Evolutionary conservation across 2,329 filamentous ascomycete genomes (phyloP).

Genomic region (Cryoendolithus antarcticus): DNA sequence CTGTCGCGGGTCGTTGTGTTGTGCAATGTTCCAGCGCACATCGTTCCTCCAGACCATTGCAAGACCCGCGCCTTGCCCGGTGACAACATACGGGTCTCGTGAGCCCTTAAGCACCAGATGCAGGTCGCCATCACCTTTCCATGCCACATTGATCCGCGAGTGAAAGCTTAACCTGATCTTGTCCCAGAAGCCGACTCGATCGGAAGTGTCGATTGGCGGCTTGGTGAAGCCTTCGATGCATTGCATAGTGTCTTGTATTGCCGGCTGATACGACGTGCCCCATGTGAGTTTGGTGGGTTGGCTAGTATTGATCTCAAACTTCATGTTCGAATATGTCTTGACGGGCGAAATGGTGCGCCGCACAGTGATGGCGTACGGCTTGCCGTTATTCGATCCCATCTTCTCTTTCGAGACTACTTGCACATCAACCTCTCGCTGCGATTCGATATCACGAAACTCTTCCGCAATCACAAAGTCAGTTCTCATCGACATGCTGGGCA

Average conservation of each 20-base stretch:
- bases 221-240: conserved; percentile 96
- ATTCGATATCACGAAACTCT: conserved; percentile 72
- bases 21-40: conserved; percentile 74
- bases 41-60: conserved; percentile 98
- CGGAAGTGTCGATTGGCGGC: conserved; percentile 83
- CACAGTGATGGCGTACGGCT: conserved; percentile 73
- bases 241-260: conserved; percentile 99
- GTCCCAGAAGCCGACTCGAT: conserved; percentile 95
- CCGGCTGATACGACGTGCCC: conserved; percentile 95
- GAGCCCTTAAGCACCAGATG: conserved; percentile 81
- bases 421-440: conserved; percentile 66
- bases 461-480: conserved; percentile 94
- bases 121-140: conserved; percentile 93
- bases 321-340: conserved; percentile 91
- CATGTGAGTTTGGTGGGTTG: conserved; percentile 89
- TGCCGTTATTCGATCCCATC: conserved; percentile 42
- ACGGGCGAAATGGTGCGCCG: conserved; percentile 85
- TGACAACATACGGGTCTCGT: conserved; percentile 85
- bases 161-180: conserved; percentile 93
- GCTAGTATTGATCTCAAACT: conserved; percentile 82
- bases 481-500: conserved; percentile 71
- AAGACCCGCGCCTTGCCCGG: conserved; percentile 84
- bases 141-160: conserved; percentile 74
- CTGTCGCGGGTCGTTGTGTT: conserved; percentile 73
- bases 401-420: conserved; percentile 66